Conservation (phyloP, 495 filamentous ascomycete genomes). For the Cercophora samala region DNA sequence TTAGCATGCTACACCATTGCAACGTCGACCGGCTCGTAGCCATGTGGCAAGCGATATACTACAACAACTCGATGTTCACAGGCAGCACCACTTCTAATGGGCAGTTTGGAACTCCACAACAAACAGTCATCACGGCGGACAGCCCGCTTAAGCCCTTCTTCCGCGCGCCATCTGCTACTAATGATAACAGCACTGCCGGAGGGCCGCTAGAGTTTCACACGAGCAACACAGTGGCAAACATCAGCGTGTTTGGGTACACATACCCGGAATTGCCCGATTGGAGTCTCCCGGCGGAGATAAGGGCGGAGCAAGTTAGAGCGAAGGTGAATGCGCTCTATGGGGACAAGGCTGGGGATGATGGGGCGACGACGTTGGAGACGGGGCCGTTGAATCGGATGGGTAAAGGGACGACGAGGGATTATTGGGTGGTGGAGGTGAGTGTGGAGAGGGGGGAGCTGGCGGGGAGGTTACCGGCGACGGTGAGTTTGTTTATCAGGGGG, state of each 20-base stretch:
- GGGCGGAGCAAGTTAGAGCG: slow-evolving; percentile 26
- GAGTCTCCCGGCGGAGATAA: slow-evolving; percentile 18
- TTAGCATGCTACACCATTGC: slow-evolving; percentile 42
- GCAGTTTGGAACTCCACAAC: slow-evolving; percentile 32
- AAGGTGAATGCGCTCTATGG: slow-evolving; percentile 38
- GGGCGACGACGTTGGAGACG: background rate
- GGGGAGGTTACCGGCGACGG: slow-evolving; percentile 25
- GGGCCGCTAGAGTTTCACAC: slow-evolving; percentile 34
- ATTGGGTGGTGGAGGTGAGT: slow-evolving; percentile 35
- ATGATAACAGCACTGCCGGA: slow-evolving; percentile 16
- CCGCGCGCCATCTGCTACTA: background rate
- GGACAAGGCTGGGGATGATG: background rate
- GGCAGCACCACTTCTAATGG: slow-evolving; percentile 23
- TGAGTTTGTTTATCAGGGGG: slow-evolving; percentile 32
- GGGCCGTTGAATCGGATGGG: background rate
- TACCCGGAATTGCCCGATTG: slow-evolving; percentile 43
- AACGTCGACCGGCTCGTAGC: slow-evolving; percentile 50
- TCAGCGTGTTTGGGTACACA: slow-evolving; percentile 43
- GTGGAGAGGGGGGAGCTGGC: slow-evolving; percentile 33
- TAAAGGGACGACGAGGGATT: slow-evolving; percentile 6
- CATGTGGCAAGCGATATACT: slow-evolving; percentile 42
- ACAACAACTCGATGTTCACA: slow-evolving; percentile 28
- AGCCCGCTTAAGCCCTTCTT: slow-evolving; percentile 49
- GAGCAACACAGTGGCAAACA: slow-evolving; percentile 32
- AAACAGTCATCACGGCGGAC: slow-evolving; percentile 33